Evolutionary conservation across 2,329 filamentous ascomycete genomes (phyloP).

Genomic region (Lachnellula willkommii): DNA sequence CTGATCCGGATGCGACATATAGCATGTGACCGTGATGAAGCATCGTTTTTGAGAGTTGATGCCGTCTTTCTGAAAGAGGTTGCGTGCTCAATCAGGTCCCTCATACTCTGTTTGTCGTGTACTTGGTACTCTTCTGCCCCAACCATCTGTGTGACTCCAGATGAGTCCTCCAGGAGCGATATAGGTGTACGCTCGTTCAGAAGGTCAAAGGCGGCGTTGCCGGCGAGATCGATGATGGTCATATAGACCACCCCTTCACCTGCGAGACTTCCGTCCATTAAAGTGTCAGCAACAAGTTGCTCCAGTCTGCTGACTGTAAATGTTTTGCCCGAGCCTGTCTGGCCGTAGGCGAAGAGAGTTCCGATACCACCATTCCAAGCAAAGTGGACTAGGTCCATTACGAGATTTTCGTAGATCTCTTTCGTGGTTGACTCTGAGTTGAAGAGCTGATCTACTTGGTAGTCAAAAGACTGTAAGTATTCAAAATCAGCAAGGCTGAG

Average conservation of each 20-base stretch:
- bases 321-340: conserved; percentile 46
- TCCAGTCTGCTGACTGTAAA: conserved; percentile 40
- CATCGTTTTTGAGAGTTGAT: conserved; percentile 41
- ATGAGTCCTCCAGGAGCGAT: conserved; percentile 42
- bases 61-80: conserved; percentile 38
- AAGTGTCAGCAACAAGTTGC: conserved; percentile 36
- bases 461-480: conserved; percentile 7
- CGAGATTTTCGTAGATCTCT: conserved; percentile 15
- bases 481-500: neutral
- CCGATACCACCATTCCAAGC: conserved; percentile 40
- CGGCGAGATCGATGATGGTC: conserved; percentile 88
- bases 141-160: conserved; percentile 40
- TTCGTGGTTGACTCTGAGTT: conserved; percentile 8
- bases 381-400: conserved; percentile 6
- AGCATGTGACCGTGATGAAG: conserved; percentile 44
- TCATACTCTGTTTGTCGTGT: conserved; percentile 50
- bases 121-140: conserved; percentile 39
- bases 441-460: conserved; percentile 11
- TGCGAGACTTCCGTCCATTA: conserved; percentile 77
- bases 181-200: conserved; percentile 39
- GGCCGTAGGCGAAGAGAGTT: conserved; percentile 46
- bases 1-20: conserved; percentile 43
- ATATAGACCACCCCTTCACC: conserved; percentile 84
- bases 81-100: conserved; percentile 78
- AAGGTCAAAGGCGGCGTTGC: conserved; percentile 59